Evolutionary conservation across 2,329 filamentous ascomycete species (phyloP), one percentile per base, ranked within the genome.

Genomic region (Aspergillus ochraceus): DNA sequence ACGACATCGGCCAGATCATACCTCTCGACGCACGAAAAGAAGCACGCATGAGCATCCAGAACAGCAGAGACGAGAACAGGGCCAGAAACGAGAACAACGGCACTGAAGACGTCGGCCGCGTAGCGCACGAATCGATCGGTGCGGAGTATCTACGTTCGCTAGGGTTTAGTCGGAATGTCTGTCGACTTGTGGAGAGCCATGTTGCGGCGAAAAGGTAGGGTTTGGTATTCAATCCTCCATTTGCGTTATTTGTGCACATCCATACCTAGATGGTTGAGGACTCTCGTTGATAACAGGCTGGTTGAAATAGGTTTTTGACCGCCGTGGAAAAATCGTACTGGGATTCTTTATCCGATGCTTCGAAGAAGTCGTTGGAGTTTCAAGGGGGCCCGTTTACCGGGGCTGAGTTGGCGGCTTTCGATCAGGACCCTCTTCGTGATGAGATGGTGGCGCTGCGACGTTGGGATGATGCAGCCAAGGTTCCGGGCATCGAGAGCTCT

Each of bases 1-100:
- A 80, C 60, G 78, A 80, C 54, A 74, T 79, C 52, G 77, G 77
- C 17, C 76, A 78, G 26, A 76, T 79, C 57, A 72, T 79, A 14
- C 77, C 77, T 3, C 49, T 76, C 1, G 64, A 68, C 59, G 67
- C 59, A 26, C 71, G 61, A 22, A 71, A 64, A 29, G 74, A 70
- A 57, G 62, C 63, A 8, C 63, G 70, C 3, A 71, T 72, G 70
- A 66, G 69, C 22, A 63, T 74, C 36, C 59, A 58, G 11, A 64
- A 64, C 6, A 67, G 66, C 45, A 59, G 61, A 2, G 67, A 70
- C 12, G 74, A 73, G 52, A 71, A 76, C 14, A 76, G 76, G 14
- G 70, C 74, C 12, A 68, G 14, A 14, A 36, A 36, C 14, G 32
- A 12, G 17, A 17, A 3, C 14, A 36, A 14, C 14, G 2, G 32